Evolutionary conservation across 2,329 filamentous ascomycete genomes (phyloP).

Genomic region (Xylaria hypoxylon): DNA sequence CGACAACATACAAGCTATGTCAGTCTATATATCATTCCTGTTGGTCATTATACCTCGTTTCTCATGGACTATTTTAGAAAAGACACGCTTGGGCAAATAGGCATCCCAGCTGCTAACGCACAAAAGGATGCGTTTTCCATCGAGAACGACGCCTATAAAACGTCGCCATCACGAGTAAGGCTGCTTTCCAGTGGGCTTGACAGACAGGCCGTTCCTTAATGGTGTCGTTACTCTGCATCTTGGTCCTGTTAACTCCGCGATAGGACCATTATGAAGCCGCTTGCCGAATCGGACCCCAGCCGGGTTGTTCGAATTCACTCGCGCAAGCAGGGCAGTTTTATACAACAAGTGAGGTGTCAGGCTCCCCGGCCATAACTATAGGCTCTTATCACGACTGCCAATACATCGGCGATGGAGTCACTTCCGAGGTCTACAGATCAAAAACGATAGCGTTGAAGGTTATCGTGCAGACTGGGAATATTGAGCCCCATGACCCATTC

Average conservation of each 20-base stretch:
- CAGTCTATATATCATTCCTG: slow-evolving; percentile 49
- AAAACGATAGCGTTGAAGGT: slow-evolving; percentile 80
- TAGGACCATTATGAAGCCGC: slow-evolving; percentile 70
- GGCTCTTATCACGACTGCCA: slow-evolving; percentile 66
- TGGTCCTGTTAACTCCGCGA: slow-evolving; percentile 22
- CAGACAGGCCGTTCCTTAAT: too few species aligned
- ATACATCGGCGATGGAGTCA: slow-evolving; percentile 74
- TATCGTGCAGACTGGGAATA: slow-evolving; percentile 77
- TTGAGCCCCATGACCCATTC: slow-evolving; percentile 83
- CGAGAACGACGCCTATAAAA: slow-evolving; percentile 73
- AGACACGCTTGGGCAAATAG: slow-evolving; percentile 41
- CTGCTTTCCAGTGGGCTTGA: too few species aligned
- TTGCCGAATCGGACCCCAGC: slow-evolving; percentile 51
- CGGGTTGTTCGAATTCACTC: slow-evolving; percentile 46
- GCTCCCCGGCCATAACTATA: slow-evolving; percentile 59
- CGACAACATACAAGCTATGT: slow-evolving; percentile 72
- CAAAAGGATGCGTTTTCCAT: slow-evolving; percentile 67
- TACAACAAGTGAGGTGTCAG: slow-evolving; percentile 26
- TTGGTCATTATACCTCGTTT: slow-evolving; percentile 19
- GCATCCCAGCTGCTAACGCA: slow-evolving; percentile 40
- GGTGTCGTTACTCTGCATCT: background rate
- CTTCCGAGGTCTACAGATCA: slow-evolving; percentile 84
- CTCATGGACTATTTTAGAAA: slow-evolving; percentile 44
- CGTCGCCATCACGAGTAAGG: slow-evolving; percentile 68
- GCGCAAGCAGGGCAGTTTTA: slow-evolving; percentile 33